Base-by-base conservation (phyloP, 2,329 filamentous ascomycete species). In the Apiospora pterosperma region DNA sequence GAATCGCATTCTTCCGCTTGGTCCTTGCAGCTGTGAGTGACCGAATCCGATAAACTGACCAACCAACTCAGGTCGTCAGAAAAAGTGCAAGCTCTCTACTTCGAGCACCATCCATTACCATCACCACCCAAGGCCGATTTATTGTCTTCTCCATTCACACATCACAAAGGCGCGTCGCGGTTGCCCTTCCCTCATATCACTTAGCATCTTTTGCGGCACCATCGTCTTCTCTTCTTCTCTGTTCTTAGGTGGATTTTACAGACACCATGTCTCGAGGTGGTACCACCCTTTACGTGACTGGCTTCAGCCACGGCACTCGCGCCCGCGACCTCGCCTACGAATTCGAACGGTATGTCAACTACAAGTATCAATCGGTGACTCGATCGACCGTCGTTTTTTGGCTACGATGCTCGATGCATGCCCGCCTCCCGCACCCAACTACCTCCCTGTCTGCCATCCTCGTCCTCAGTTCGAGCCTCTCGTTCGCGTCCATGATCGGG, bases 321-420 rank as follows among this genome's bases (percentile, higher is more conserved):
- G 93, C 96, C 80, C 93, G 96, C 89, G 94, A 99, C 86, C 92
- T 98, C 80, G 93, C 95, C 85, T 97, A 97, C 92, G 95, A 98
- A 87, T 98, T 98, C 92, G 95, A 98, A 94, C 93, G 95, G 93
- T 97, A 97, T 89, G 94, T 97, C 86, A 85, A 80, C 83, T 81
- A 82, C 76, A 75, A 75, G 72, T 74, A 76, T 78, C 80, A 78
- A 78, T 80, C 82, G 80, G 81, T 81, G 76, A 78, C 80, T 76
- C 76, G 76, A 75, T 74, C 75, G 76, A 74, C 77, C 78, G 74
- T 75, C 73, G 75, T 78, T 80, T 79, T 76, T 75, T 77, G 77
- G 75, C 79, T 76, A 74, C 76, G 76, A 76, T 77, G 75, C 74
- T 78, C 77, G 76, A 77, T 78, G 74, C 77, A 77, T 73, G 21